phyloP scores from a whole-genome alignment of 192 early-diverging fungal genomes.

The Rhizoclosmatium sp. region DNA sequence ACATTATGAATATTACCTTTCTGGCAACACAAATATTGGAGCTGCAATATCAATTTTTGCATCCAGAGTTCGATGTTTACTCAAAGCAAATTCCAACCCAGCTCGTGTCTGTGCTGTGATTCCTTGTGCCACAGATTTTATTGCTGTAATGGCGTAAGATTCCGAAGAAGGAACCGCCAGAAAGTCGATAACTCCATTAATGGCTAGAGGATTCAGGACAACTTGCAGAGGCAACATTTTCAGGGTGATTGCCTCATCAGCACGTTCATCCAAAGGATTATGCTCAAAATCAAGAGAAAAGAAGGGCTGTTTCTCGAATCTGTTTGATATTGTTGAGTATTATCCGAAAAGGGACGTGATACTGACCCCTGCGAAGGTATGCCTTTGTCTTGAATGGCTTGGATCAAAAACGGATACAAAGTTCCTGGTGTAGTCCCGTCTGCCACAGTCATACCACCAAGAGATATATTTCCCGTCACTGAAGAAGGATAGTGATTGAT shows the following conservation, averaged over 20 bases:
- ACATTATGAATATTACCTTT: slow-evolving; percentile 39
- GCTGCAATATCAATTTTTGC: slow-evolving; percentile 95
- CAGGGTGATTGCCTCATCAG: slow-evolving; percentile 84
- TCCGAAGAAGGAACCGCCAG: slow-evolving; percentile 82
- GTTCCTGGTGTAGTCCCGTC: slow-evolving; percentile 64
- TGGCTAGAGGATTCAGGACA: slow-evolving; percentile 82
- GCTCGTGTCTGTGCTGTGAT: slow-evolving; percentile 88
- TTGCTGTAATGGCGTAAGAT: slow-evolving; percentile 65
- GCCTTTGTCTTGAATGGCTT: slow-evolving; percentile 44
- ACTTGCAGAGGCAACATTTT: slow-evolving; percentile 91
- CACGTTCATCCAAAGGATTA: slow-evolving; percentile 88
- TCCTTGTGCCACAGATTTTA: slow-evolving; percentile 63
- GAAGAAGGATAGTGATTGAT: slow-evolving; percentile 63
- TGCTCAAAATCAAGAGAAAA: slow-evolving; percentile 83
- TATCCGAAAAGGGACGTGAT: neutral
- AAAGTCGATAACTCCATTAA: slow-evolving; percentile 79
- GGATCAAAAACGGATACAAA: slow-evolving; percentile 50
- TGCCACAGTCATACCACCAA: slow-evolving; percentile 69
- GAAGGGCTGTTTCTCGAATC: slow-evolving; percentile 56
- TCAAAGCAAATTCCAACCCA: slow-evolving; percentile 84
- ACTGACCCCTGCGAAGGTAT: slow-evolving; percentile 30
- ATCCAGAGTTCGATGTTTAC: slow-evolving; percentile 89
- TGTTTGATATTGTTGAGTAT: neutral
- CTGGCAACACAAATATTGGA: slow-evolving; percentile 90
- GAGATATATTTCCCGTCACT: slow-evolving; percentile 60